Evolutionary conservation across 805 yeast species (phyloP).

Genomic region (Kuraishia molischiana): DNA sequence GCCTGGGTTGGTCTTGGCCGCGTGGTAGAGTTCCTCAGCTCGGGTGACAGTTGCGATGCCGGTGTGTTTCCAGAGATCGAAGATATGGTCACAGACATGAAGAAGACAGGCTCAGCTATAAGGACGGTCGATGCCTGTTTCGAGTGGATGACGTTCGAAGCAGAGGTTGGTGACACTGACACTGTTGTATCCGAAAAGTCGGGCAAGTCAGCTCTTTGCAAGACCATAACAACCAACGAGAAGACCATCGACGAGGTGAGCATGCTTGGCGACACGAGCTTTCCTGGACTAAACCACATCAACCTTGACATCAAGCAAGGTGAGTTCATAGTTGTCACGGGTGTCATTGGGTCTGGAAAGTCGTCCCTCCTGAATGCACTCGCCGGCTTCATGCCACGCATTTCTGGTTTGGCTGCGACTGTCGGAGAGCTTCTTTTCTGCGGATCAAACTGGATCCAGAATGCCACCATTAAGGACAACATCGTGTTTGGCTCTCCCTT

Average conservation of each 20-base stretch:
- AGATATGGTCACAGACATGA: conserved; percentile 4
- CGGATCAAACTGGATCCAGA: conserved; percentile 49
- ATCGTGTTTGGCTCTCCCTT: conserved; percentile 38
- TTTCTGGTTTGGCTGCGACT: conserved; percentile 34
- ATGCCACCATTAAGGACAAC: conserved; percentile 39
- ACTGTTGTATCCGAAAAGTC: conserved; percentile 1
- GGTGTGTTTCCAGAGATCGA: conserved; percentile 27
- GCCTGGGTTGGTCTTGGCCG: conserved; percentile 46
- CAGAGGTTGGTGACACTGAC: conserved; percentile 16
- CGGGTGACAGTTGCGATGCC: conserved; percentile 12
- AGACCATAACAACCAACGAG: background rate
- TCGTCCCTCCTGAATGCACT: conserved; percentile 55
- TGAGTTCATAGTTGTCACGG: conserved; percentile 71
- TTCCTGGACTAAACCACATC: conserved; percentile 38
- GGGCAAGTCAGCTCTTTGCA: too few relatives aligned
- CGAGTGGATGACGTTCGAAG: conserved; percentile 52
- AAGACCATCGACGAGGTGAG: background rate
- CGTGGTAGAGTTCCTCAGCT: conserved; percentile 26
- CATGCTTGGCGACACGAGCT: conserved; percentile 29
- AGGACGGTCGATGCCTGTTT: conserved; percentile 46
- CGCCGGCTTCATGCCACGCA: conserved; percentile 51
- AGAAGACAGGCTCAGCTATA: conserved; percentile 15
- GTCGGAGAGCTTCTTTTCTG: conserved; percentile 37
- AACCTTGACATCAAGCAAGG: conserved; percentile 46
- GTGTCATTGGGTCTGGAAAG: conserved; percentile 73